Percentiles rank a stretch among this genome's conserved stretches.
phyloP scores from a whole-genome alignment of 164 flowering plant genomes.

The Amborella trichopoda region DNA sequence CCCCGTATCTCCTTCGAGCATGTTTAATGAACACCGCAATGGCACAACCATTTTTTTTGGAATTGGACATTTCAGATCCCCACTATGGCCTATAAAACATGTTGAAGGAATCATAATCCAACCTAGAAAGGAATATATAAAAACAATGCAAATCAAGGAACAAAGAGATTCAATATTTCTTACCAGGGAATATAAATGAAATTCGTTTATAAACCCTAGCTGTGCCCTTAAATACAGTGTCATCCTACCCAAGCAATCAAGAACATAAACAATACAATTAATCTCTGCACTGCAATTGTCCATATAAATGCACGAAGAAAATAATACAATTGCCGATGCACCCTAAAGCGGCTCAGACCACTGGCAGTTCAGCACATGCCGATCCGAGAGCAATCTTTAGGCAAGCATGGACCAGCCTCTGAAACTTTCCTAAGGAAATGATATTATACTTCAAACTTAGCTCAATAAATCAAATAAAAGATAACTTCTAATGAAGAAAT shows the following conservation, averaged over 20 bases:
- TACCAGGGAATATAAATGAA: slow-evolving; percentile 77
- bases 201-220: slow-evolving; percentile 46
- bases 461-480: no score
- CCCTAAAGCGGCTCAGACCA: no score
- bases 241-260: slow-evolving; percentile 32
- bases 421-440: no score
- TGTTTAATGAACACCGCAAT: slow-evolving; percentile 79
- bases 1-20: slow-evolving; percentile 99
- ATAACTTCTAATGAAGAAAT: no score
- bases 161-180: slow-evolving; percentile 1
- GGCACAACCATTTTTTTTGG: slow-evolving; percentile 39
- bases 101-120: not conserved
- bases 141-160: not conserved
- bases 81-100: slow-evolving; percentile 16
- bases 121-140: not conserved
- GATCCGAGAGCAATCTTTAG: no score
- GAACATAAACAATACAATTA: no score
- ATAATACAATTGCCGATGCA: no score
- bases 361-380: no score
- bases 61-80: slow-evolving; percentile 21
- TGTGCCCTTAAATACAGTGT: slow-evolving; percentile 15
- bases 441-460: no score
- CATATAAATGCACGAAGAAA: no score
- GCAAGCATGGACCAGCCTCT: no score
- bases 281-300: no score